These are phyloP conservation scores for Kodamaea sagamina DNA, from an alignment of 805 yeast species.

Conservation along the genomic window DNA sequence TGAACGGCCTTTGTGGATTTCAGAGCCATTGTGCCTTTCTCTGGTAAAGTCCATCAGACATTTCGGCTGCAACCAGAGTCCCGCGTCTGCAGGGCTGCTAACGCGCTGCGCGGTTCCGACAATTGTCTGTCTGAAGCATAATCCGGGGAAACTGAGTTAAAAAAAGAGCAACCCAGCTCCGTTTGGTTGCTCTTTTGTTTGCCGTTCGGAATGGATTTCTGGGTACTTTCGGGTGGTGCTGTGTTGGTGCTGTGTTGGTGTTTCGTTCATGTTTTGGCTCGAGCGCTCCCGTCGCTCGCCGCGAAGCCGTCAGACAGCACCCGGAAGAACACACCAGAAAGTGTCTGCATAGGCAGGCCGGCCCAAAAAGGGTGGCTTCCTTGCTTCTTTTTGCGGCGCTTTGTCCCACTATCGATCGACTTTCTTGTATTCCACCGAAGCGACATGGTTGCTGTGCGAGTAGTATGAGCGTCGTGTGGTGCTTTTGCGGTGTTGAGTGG, in stretches of 20 bases:
- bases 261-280: neutral
- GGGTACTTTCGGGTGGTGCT: neutral
- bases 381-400: neutral
- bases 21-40: conserved; percentile 1
- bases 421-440: neutral
- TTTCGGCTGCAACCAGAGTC: no score
- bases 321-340: neutral
- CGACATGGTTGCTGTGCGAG: neutral
- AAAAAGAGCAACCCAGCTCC: neutral
- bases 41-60: neutral
- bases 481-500: neutral
- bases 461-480: neutral
- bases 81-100: no score
- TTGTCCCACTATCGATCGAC: neutral
- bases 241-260: neutral
- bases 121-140: conserved; percentile 1
- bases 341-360: conserved; percentile 1
- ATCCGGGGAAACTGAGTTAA: conserved; percentile 5
- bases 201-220: no score
- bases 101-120: no score
- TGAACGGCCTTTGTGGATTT: no score
- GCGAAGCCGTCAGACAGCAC: neutral
- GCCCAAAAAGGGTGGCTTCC: neutral
- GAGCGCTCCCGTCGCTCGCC: neutral
- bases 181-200: neutral